Conservation (phyloP, 495 filamentous ascomycete genomes). For the Podospora pseudopauciseta region DNA sequence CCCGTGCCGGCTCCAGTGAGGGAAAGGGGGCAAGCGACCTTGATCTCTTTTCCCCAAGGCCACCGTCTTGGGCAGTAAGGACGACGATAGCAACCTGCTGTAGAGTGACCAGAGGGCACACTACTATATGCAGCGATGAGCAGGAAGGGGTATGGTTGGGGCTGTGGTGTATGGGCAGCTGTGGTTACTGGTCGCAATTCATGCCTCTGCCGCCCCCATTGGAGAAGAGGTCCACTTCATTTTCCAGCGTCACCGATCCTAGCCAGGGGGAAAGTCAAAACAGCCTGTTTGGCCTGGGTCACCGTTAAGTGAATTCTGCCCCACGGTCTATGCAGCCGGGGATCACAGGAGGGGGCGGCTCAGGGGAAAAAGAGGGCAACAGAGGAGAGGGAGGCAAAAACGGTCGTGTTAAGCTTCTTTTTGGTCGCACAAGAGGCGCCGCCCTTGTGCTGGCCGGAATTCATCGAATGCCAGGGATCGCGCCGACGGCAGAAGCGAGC, state of each 20-base stretch:
- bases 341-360: too few relatives aligned
- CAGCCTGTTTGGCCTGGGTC: conserved; percentile 27
- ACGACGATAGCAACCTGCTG: background rate
- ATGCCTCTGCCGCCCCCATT: conserved; percentile 25
- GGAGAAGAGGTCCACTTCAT: conserved; percentile 24
- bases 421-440: conserved; percentile 7
- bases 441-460: conserved; percentile 21
- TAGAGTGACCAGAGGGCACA: background rate
- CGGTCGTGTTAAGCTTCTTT: conserved; percentile 20
- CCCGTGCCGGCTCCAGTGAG: conserved; percentile 27
- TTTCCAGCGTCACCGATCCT: conserved; percentile 23
- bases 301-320: conserved; percentile 16
- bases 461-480: conserved; percentile 24
- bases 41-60: background rate
- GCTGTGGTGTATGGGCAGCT: background rate
- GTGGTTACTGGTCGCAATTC: conserved; percentile 15
- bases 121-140: background rate
- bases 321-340: background rate
- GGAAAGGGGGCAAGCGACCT: conserved; percentile 14
- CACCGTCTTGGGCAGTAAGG: background rate
- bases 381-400: conserved; percentile 1
- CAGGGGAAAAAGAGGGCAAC: background rate
- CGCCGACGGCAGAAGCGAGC: conserved; percentile 22
- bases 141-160: background rate
- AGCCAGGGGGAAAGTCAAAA: conserved; percentile 22